Base-by-base conservation (phyloP, 345 rosid genomes). In the Salix koriyanagi region DNA sequence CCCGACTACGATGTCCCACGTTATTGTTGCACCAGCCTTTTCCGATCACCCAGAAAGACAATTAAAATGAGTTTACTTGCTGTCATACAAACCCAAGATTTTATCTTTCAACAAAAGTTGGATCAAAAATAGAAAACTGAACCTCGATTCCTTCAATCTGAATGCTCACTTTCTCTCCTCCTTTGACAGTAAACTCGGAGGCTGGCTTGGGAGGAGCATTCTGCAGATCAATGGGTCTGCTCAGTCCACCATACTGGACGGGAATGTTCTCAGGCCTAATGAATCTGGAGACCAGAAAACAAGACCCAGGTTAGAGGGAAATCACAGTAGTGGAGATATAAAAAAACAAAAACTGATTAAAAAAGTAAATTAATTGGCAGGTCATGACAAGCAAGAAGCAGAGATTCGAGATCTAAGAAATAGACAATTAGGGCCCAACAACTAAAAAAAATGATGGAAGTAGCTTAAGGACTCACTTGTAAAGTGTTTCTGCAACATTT, bases 81-180 rank as follows among this genome's bases (percentile, higher is more conserved):
- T 41, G 1, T 0, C 2, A 41, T 41, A 41, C n/a, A 32, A 39
- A 18, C 18, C 8, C 37, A 16, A 1, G 12, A 16, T 68, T 68
- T 39, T 14, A 36, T 7, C n/a, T 39, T 13, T 8, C 4, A 4
- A 37, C 46, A 37, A 12, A 34, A n/a, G 37, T 21, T 5, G 19
- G 11, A 71, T 56, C 5, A 0, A 2, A 5, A 52, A 12, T 3
- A 7, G 9, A 2, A 6, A 64, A 73, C 3, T 19, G 75, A 70
- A 91, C 99, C 97, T 93, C 99, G 56, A 96, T 92, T 70, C 99
- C 99, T 82, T 96, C 99, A 4, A 96, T 94, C 82, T 96, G 97
- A 75, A 96, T 96, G 86, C 93, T 93, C 37, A 96, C 99, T 88
- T 87, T 96, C 85, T 96, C 99, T 46, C 97, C 98, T 14, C 98